Percentiles rank a stretch among this genome's conserved stretches.
These are phyloP conservation scores for Fusarium sp. DNA, from an alignment of 2,329 filamentous ascomycete genomes.

Conservation along the genomic window DNA sequence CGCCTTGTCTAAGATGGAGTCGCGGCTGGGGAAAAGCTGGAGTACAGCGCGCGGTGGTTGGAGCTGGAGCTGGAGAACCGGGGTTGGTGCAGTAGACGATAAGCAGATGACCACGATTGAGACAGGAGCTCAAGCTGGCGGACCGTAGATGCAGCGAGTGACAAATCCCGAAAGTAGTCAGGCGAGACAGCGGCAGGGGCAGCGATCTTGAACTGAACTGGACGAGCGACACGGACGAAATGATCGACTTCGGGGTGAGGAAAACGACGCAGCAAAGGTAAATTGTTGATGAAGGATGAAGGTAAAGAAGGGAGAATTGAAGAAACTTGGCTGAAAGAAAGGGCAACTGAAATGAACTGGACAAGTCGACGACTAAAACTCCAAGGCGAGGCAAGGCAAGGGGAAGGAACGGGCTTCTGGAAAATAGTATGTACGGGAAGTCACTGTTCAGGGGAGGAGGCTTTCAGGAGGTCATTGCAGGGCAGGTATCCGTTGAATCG, in stretches of 20 bases:
- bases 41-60: constrained; percentile 32
- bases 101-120: constrained; percentile 44
- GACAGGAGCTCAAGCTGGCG: constrained; percentile 32
- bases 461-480: constrained; percentile 32
- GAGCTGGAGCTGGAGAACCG: constrained; percentile 21
- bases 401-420: constrained; percentile 29
- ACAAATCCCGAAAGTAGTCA: constrained; percentile 38
- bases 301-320: constrained; percentile 20
- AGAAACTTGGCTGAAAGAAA: constrained; percentile 19
- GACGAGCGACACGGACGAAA: constrained; percentile 28
- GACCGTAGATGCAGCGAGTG: constrained; percentile 32
- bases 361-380: constrained; percentile 40
- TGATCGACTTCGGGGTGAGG: constrained; percentile 44
- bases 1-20: constrained; percentile 15
- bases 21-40: constrained; percentile 36
- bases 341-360: constrained; percentile 28
- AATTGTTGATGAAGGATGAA: constrained; percentile 15
- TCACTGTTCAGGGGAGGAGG: constrained; percentile 34
- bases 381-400: constrained; percentile 10
- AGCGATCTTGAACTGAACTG: constrained; percentile 15
- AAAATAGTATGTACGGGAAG: constrained; percentile 42
- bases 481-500: neutral
- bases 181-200: constrained; percentile 30
- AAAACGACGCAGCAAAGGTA: constrained; percentile 8
- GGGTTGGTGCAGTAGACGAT: constrained; percentile 22